These are phyloP conservation scores for Petrea volubilis DNA, from an alignment of 257 asterid species.

Conservation along the genomic window DNA sequence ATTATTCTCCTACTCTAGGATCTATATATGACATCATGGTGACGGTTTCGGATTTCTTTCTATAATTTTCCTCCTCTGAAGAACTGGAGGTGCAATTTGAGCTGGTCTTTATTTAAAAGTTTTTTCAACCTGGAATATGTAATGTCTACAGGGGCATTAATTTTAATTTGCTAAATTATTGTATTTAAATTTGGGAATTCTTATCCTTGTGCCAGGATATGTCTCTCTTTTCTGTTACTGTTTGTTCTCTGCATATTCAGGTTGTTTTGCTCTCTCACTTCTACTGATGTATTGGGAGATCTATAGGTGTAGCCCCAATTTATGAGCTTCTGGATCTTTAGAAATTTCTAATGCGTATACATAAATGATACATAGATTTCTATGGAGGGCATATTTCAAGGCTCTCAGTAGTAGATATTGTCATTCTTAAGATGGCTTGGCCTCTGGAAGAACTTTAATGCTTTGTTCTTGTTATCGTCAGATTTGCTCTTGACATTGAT, in stretches of 20 bases:
- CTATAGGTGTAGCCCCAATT: neutral
- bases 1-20: neutral
- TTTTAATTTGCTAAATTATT: neutral
- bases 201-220: conserved; percentile 12
- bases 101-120: neutral
- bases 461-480: conserved; percentile 33
- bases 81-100: neutral
- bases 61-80: neutral
- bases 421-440: conserved; percentile 17
- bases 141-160: neutral
- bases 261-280: neutral
- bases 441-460: conserved; percentile 20
- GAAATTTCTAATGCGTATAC: neutral
- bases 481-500: conserved; percentile 98
- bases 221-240: neutral
- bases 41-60: neutral
- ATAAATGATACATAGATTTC: neutral
- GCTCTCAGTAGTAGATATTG: neutral
- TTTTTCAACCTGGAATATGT: neutral
- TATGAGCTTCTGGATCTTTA: neutral
- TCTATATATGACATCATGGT: conserved; percentile 1
- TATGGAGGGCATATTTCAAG: neutral
- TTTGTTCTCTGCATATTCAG: neutral
- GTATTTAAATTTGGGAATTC: neutral
- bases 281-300: neutral